Evolutionary conservation across 495 filamentous ascomycete genomes (phyloP).

Genomic region (Tuber umbilicatum): DNA sequence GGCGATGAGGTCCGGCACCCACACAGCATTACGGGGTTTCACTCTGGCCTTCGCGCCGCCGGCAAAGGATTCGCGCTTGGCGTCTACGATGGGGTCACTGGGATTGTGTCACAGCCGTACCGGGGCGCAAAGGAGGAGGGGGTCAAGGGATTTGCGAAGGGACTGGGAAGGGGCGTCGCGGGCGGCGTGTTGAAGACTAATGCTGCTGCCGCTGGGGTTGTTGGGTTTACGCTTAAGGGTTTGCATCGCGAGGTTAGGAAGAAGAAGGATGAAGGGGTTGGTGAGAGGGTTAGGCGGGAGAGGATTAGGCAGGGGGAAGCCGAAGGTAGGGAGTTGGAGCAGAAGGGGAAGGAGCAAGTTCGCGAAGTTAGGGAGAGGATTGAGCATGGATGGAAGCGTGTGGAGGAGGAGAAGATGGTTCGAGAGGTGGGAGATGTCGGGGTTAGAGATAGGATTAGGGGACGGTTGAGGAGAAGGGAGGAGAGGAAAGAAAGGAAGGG

Average conservation of each 20-base stretch:
- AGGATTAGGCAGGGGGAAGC: conserved; percentile 34
- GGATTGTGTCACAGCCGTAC: conserved; percentile 60
- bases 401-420: conserved; percentile 30
- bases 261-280: conserved; percentile 42
- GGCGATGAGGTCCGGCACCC: conserved; percentile 56
- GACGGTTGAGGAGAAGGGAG: conserved; percentile 28
- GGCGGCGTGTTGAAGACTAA: conserved; percentile 67
- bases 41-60: conserved; percentile 61
- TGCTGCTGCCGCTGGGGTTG: conserved; percentile 56
- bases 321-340: conserved; percentile 30
- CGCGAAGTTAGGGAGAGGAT: conserved; percentile 38
- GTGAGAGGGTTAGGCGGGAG: conserved; percentile 23
- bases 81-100: conserved; percentile 66
- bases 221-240: conserved; percentile 63
- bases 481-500: conserved; percentile 7
- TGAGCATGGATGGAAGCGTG: conserved; percentile 34
- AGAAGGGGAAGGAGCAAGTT: conserved; percentile 20
- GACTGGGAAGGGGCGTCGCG: conserved; percentile 67
- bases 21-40: conserved; percentile 58
- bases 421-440: conserved; percentile 27
- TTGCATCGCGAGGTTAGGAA: conserved; percentile 52
- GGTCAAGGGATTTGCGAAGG: conserved; percentile 55
- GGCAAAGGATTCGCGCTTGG: conserved; percentile 63
- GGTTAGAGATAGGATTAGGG: conserved; percentile 24
- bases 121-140: conserved; percentile 57